Percentiles rank a stretch among this genome's conserved stretches.
These are phyloP conservation scores for Sphenostylis stenocarpa DNA, from an alignment of 306 rosid genomes.

Conservation along the genomic window DNA sequence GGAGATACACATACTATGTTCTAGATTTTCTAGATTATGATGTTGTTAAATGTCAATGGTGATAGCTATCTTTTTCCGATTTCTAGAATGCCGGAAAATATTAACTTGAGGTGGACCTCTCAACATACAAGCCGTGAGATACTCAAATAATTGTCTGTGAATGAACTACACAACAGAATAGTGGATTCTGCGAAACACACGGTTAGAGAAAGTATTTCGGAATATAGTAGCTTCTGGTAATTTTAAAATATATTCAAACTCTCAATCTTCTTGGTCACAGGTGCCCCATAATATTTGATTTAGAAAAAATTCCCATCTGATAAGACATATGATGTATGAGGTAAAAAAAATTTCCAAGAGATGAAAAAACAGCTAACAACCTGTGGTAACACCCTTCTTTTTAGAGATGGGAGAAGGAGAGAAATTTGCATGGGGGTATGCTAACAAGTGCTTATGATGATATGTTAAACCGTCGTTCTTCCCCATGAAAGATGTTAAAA, in stretches of 20 bases:
- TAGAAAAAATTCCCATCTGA: neutral
- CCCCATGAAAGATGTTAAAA: neutral
- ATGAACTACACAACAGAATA: neutral
- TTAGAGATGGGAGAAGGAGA: neutral
- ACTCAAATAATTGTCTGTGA: neutral
- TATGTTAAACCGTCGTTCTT: conserved; percentile 22
- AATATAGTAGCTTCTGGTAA: neutral
- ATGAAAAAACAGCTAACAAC: neutral
- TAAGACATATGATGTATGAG: neutral
- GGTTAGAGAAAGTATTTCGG: neutral
- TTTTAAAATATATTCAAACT: neutral
- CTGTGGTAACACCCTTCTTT: neutral
- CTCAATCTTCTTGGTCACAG: neutral
- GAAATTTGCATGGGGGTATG: neutral
- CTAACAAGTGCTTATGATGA: neutral
- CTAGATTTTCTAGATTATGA: neutral
- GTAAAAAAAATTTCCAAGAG: neutral
- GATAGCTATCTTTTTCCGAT: neutral
- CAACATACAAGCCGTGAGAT: neutral
- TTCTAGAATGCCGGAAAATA: neutral
- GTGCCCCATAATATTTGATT: neutral
- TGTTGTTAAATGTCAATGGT: conserved; percentile 16
- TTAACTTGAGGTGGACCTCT: conserved; percentile 13
- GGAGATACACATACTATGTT: neutral
- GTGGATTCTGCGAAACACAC: neutral